Evolutionary conservation across 345 rosid species (phyloP).

Genomic region (Pugionium dolabratum): DNA sequence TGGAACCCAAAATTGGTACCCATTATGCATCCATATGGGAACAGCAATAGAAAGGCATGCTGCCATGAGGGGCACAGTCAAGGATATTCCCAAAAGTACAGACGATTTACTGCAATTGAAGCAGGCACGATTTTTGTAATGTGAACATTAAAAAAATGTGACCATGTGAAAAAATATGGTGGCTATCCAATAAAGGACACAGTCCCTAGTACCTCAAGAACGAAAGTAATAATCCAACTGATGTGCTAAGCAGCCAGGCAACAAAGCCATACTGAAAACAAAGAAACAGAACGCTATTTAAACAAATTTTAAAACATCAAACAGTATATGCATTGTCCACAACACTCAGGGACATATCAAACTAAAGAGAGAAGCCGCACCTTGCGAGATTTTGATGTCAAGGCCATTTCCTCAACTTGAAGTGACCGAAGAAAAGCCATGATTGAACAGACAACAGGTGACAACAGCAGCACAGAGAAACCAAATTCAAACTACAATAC

Average conservation of each 20-base stretch:
- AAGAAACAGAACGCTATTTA: slow-evolving; percentile 1
- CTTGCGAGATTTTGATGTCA: slow-evolving; percentile 92
- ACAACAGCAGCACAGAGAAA: slow-evolving; percentile 85
- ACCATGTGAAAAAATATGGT: slow-evolving; percentile 6
- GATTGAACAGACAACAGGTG: slow-evolving; percentile 95
- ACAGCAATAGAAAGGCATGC: slow-evolving; percentile 89
- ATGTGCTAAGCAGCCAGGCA: slow-evolving; percentile 97
- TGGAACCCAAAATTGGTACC: slow-evolving; percentile 80
- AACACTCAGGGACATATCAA: slow-evolving; percentile 28
- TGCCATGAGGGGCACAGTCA: slow-evolving; percentile 95
- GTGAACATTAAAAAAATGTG: slow-evolving; percentile 16
- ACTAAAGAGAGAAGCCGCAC: slow-evolving; percentile 43
- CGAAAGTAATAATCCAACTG: slow-evolving; percentile 90
- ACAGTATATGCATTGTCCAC: slow-evolving; percentile 1
- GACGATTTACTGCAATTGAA: slow-evolving; percentile 89
- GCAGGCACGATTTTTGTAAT: slow-evolving; percentile 16
- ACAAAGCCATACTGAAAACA: slow-evolving; percentile 80
- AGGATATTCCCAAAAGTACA: slow-evolving; percentile 85
- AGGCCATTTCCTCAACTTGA: slow-evolving; percentile 81
- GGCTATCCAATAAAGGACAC: slow-evolving; percentile 9
- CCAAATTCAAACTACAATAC: slow-evolving; percentile 92
- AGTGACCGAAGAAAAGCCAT: slow-evolving; percentile 98
- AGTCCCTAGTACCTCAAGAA: slow-evolving; percentile 75
- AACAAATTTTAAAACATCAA: slow-evolving; percentile 8
- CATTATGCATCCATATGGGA: slow-evolving; percentile 92